Evolutionary conservation across 2,329 filamentous ascomycete species (phyloP).

Genomic region (Cladophialophora bantiana): DNA sequence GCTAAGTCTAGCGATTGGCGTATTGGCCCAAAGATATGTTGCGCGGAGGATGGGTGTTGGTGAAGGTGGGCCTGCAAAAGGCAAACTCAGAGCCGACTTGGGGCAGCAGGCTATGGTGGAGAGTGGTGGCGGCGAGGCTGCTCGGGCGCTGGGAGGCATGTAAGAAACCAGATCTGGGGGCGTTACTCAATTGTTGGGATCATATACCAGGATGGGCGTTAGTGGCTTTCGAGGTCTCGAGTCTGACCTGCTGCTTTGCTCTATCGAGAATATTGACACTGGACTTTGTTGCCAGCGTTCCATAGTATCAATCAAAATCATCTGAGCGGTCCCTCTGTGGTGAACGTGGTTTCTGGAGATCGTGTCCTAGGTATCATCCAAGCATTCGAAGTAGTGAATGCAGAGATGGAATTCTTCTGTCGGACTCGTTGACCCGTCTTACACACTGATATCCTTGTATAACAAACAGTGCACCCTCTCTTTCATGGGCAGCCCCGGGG

Average conservation of each 20-base stretch:
- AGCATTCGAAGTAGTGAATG: neutral
- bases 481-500: neutral
- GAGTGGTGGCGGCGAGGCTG: conserved; percentile 66
- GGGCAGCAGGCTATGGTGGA: conserved; percentile 62
- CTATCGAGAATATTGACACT: neutral
- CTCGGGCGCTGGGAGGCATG: conserved; percentile 55
- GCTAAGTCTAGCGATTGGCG: conserved; percentile 76
- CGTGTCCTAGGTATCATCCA: neutral
- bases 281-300: neutral
- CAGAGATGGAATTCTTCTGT: neutral
- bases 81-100: conserved; percentile 60
- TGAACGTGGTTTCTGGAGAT: neutral
- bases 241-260: neutral
- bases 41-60: conserved; percentile 95
- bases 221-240: conserved; percentile 1
- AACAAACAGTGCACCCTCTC: neutral
- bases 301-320: neutral
- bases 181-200: conserved; percentile 15
- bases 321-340: neutral
- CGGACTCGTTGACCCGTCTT: neutral
- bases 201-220: conserved; percentile 24
- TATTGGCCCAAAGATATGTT: conserved; percentile 94
- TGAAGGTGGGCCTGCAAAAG: conserved; percentile 71
- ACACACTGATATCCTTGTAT: neutral
- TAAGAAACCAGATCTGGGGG: conserved; percentile 9